Base-by-base conservation (phyloP, 2,329 filamentous ascomycete species). In the Pezicula carpinea region DNA sequence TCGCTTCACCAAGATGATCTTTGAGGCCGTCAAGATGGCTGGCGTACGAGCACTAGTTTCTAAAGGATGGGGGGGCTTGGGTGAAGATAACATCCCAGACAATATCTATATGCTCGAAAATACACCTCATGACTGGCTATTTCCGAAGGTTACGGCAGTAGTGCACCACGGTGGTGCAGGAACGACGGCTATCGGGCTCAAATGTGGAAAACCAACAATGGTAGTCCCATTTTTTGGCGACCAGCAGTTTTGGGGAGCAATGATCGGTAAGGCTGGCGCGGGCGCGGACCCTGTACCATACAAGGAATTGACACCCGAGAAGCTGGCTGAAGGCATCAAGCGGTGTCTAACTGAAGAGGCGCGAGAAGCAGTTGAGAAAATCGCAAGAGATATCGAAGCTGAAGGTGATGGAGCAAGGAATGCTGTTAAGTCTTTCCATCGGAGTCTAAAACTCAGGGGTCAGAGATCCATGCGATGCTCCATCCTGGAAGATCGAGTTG, bases 201-300 rank as follows among this genome's bases (percentile, higher is more conserved):
- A 85, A 61, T 84, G 77, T 52, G 86, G 77, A 3, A 79, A 77
- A 56, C 86, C 86, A 0, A 88, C 83, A 5, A 85, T 89, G 78
- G 77, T 89, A 21, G 82, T 90, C 2, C 86, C 86, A 0, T 90
- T 90, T 66, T 90, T 90, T 54, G 86, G 86, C 3, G 86, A 90
- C 59, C 86, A 90, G 44, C 77, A 83, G 41, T 90, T 90, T 60
- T 90, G 87, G 86, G 86, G 85, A 2, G 71, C 73, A 15, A 87
- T 87, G 79, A 74, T 89, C 1, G 74, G 73, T 4, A 77, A 73
- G 29, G 74, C 80, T 1, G 76, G 77, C 21, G 85, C 83, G 0
- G 86, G 86, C 1, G 82, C 85, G 0, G 68, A 76, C 35, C 77
- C 83, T 1, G 74, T 88, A 7, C 84, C 84, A 0, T 86, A 87